Conservation (phyloP, 1,284 basidiomycete genomes). For the Cryptococcus amylolentus region DNA sequence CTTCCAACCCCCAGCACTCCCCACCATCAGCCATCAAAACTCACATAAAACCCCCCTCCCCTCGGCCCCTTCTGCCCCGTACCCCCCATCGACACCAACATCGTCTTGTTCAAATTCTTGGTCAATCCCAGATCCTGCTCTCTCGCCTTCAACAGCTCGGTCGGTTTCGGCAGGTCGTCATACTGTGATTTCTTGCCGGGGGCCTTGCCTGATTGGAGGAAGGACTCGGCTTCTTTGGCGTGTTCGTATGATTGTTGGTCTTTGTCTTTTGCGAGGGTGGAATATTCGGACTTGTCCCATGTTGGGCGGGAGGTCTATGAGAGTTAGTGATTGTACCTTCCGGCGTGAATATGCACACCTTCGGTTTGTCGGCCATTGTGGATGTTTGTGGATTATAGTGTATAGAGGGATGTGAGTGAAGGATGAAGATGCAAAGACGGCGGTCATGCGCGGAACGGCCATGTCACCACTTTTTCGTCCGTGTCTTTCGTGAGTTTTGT, state of each 20-base stretch:
- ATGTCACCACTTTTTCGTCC: too few species aligned
- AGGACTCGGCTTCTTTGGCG: conserved; percentile 44
- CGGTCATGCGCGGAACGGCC: too few species aligned
- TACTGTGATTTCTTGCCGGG: conserved; percentile 5
- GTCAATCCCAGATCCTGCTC: conserved; percentile 77
- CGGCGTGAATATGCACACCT: background rate
- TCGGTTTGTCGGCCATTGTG: background rate
- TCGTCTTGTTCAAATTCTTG: conserved; percentile 87
- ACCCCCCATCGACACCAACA: conserved; percentile 65
- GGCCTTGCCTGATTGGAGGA: conserved; percentile 66
- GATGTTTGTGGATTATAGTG: background rate
- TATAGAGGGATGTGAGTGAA: background rate
- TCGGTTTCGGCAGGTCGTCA: conserved; percentile 73
- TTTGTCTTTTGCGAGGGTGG: conserved; percentile 47
- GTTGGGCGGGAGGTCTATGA: conserved; percentile 22
- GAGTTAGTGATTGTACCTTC: background rate
- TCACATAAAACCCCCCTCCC: conserved; percentile 77
- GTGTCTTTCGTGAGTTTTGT: too few species aligned
- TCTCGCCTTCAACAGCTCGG: conserved; percentile 79
- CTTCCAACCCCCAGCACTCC: background rate
- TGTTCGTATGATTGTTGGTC: conserved; percentile 39
- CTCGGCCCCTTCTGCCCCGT: conserved; percentile 72
- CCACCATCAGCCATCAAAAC: conserved; percentile 20
- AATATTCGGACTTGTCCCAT: conserved; percentile 50
- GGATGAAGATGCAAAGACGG: too few species aligned